A percentile compares a stretch with the other conserved stretches of the same genome.
Evolutionary conservation across 2,329 filamentous ascomycete genomes (phyloP).

Genomic region (Colletotrichum magnum): DNA sequence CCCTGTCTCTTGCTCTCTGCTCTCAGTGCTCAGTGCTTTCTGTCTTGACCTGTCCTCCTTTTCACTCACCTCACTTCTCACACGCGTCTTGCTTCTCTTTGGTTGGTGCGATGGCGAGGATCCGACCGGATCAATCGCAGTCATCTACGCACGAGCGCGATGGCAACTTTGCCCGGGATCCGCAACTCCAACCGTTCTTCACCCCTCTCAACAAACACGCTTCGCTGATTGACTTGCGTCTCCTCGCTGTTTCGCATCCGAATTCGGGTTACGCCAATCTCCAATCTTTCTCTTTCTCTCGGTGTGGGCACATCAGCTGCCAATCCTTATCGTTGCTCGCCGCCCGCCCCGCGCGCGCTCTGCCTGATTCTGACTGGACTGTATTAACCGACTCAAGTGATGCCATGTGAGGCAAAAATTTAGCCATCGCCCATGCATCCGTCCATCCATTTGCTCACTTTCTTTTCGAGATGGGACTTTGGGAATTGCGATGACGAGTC

Average conservation of each 20-base stretch:
- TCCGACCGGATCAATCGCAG: conserved; percentile 24
- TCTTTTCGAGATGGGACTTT: conserved; percentile 14
- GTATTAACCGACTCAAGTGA: conserved; percentile 9
- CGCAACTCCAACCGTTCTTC: conserved; percentile 14
- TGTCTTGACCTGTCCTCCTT: no score
- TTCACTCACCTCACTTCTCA: background rate
- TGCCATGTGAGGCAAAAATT: conserved; percentile 26
- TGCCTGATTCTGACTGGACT: no score
- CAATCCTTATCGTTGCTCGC: background rate
- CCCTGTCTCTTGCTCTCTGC: conserved; percentile 8
- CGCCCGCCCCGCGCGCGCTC: no score
- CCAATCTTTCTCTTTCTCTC: background rate
- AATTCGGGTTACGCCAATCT: conserved; percentile 16
- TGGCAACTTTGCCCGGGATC: conserved; percentile 16
- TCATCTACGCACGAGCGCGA: conserved; percentile 12
- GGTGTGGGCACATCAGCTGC: conserved; percentile 3
- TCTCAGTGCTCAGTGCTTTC: background rate
- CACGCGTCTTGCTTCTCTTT: background rate
- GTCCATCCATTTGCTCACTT: no score
- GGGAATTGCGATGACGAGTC: conserved; percentile 30
- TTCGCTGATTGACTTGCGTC: background rate
- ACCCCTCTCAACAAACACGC: conserved; percentile 3
- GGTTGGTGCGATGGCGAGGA: background rate
- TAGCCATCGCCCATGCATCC: conserved; percentile 8
- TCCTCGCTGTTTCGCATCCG: conserved; percentile 23